Evolutionary conservation across 352 stramenopile species (phyloP), one percentile per base, ranked within the genome.

Genomic region (Sclerospora graminicola): DNA sequence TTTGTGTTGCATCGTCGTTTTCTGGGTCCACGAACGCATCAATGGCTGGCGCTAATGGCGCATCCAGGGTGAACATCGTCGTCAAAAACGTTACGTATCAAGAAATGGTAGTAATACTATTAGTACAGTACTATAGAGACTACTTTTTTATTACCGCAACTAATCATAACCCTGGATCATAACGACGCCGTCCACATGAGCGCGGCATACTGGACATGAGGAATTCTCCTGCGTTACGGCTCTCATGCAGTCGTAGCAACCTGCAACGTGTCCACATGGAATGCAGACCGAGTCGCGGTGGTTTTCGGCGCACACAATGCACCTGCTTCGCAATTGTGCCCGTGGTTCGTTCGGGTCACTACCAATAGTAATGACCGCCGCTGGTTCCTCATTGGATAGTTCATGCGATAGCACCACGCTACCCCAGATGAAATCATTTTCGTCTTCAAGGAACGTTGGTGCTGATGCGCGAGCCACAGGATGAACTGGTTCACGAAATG

Each of bases 11-110:
- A 15, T 93, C 78, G 28, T 89, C 77, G 43, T 86, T 87, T 57
- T 90, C 79, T 2, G 81, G 79, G 62, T 90, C 62, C 46, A 90
- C 75, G 55, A 89, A 93, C 56, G 74, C 79, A 43, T 88, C 74
- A 56, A 93, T 89, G 37, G 82, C 78, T 23, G 82, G 79, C 56
- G 74, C 72, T 28, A 93, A 64, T 49, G 82, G 82, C 35, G 79
- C 76, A 46, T 93, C 82, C 15, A 93, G 68, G 49, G 57, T 82
- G 60, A 93, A 93, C 81, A 93, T 90, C n/a, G 28, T n/a, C n/a
- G n/a, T n/a, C n/a, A n/a, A n/a, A n/a, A n/a, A n/a, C n/a, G n/a
- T n/a, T n/a, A n/a, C n/a, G n/a, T n/a, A n/a, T n/a, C n/a, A n/a
- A n/a, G n/a, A n/a, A n/a, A n/a, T n/a, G n/a, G n/a, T n/a, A n/a